These are phyloP conservation scores for Suhomyces kunorum DNA, from an alignment of 1,139 yeast genomes.

Conservation along the genomic window DNA sequence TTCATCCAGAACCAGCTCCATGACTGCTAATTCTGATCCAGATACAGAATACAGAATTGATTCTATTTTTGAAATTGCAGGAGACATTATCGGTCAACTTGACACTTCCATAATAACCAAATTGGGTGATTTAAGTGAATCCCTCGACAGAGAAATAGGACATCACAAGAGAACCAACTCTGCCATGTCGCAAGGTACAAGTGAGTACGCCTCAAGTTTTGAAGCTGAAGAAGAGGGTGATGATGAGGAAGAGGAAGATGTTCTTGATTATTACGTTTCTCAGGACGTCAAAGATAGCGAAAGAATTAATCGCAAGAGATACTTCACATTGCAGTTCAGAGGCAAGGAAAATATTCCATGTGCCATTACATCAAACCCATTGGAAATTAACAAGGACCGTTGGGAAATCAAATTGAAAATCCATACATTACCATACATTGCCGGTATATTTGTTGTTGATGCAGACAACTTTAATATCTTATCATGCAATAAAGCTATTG, in stretches of 20 bases:
- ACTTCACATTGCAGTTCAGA: conserved; percentile 57
- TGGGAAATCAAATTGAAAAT: conserved; percentile 56
- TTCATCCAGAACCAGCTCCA: conserved; percentile 1
- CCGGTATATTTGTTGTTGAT: conserved; percentile 79
- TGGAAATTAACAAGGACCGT: conserved; percentile 43
- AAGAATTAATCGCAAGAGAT: conserved; percentile 56
- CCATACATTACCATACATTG: conserved; percentile 81
- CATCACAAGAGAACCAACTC: conserved; percentile 8
- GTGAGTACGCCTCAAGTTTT: neutral
- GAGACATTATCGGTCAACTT: conserved; percentile 33
- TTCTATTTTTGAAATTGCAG: conserved; percentile 44
- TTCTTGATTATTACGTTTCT: conserved; percentile 18
- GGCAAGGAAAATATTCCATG: conserved; percentile 57
- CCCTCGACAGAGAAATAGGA: conserved; percentile 21
- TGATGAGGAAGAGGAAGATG: conserved; percentile 14
- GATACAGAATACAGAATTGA: conserved; percentile 28
- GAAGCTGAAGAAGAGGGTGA: conserved; percentile 7
- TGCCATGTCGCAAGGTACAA: neutral
- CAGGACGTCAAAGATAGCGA: conserved; percentile 43
- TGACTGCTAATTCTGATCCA: neutral
- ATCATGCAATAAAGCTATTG: conserved; percentile 77
- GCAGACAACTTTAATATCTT: conserved; percentile 47
- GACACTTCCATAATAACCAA: conserved; percentile 23
- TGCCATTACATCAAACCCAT: conserved; percentile 64
- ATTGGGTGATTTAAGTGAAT: conserved; percentile 34